Percentiles rank a stretch among this genome's conserved stretches.
Evolutionary conservation across 768 basidiomycete genomes (phyloP).

Genomic region (Pulveroboletus sp.): DNA sequence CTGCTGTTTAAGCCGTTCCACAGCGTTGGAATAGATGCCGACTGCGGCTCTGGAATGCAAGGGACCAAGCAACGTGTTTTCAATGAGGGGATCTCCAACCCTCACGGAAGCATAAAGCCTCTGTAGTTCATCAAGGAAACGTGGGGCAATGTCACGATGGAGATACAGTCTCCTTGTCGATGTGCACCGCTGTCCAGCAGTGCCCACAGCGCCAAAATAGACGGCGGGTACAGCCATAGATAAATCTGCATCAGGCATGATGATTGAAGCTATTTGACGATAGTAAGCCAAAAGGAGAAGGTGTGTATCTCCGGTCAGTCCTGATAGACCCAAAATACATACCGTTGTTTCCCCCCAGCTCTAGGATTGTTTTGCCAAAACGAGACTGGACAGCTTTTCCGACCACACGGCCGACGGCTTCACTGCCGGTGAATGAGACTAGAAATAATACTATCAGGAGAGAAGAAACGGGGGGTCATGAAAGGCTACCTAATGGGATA

Average conservation of each 20-base stretch:
- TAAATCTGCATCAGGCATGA: conserved; percentile 93
- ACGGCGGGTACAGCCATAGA: conserved; percentile 85
- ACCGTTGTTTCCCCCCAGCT: conserved; percentile 97
- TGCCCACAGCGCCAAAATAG: conserved; percentile 92
- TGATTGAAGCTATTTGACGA: conserved; percentile 66
- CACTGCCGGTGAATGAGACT: conserved; percentile 97
- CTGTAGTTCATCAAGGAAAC: conserved; percentile 74
- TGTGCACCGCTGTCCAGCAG: conserved; percentile 77
- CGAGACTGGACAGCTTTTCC: conserved; percentile 82
- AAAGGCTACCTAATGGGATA: conserved; percentile 69
- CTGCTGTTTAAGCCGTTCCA: conserved; percentile 57
- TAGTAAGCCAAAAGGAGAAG: conserved; percentile 15
- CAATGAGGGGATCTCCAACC: conserved; percentile 83
- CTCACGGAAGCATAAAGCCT: conserved; percentile 67
- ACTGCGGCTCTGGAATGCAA: conserved; percentile 73
- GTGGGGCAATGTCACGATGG: conserved; percentile 72
- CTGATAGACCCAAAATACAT: conserved; percentile 22
- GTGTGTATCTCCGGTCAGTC: conserved; percentile 15
- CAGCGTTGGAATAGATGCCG: conserved; percentile 57
- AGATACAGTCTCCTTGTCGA: conserved; percentile 89
- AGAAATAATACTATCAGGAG: not conserved
- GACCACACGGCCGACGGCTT: conserved; percentile 82
- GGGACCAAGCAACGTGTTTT: conserved; percentile 78
- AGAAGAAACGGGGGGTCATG: not conserved
- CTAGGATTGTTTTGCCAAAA: conserved; percentile 88